phyloP scores from a whole-genome alignment of 2,329 filamentous ascomycete genomes.

The Diplodia scrobiculata region DNA sequence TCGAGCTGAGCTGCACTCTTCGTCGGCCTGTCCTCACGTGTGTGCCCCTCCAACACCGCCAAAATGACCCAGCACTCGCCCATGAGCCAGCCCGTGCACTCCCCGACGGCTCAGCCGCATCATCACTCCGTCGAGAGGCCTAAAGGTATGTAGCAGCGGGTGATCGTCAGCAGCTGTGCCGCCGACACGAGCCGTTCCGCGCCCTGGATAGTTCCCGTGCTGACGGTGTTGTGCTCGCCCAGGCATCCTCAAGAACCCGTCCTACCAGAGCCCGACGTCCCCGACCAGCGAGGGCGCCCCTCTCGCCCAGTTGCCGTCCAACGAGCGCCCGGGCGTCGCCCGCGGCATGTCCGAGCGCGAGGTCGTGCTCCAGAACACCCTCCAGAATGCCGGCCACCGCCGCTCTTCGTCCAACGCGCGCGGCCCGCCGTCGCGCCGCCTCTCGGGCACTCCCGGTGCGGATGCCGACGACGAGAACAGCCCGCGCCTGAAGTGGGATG shows the following conservation, averaged over 20 bases:
- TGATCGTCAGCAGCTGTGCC: slow-evolving; percentile 1
- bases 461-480: slow-evolving; percentile 62
- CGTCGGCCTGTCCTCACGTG: slow-evolving; percentile 6
- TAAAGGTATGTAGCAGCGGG: slow-evolving; percentile 42
- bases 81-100: slow-evolving; percentile 38
- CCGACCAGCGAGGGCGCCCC: slow-evolving; percentile 48
- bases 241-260: slow-evolving; percentile 92
- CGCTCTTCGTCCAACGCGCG: slow-evolving; percentile 75
- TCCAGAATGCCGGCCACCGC: slow-evolving; percentile 87
- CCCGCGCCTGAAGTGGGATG: slow-evolving; percentile 93
- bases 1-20: neutral
- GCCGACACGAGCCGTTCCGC: slow-evolving; percentile 3
- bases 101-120: slow-evolving; percentile 38
- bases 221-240: slow-evolving; percentile 28
- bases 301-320: slow-evolving; percentile 39
- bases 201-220: slow-evolving; percentile 10
- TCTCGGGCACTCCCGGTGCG: slow-evolving; percentile 59
- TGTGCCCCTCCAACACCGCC: slow-evolving; percentile 16
- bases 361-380: slow-evolving; percentile 88
- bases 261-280: slow-evolving; percentile 53
- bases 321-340: slow-evolving; percentile 48
- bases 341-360: slow-evolving; percentile 73
- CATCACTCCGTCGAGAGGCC: slow-evolving; percentile 45
- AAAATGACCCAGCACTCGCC: slow-evolving; percentile 44
- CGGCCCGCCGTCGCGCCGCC: slow-evolving; percentile 70